A percentile compares a stretch with the other conserved stretches of the same genome.
phyloP scores from a whole-genome alignment of 768 basidiomycete species.

The Scleroderma bovista region DNA sequence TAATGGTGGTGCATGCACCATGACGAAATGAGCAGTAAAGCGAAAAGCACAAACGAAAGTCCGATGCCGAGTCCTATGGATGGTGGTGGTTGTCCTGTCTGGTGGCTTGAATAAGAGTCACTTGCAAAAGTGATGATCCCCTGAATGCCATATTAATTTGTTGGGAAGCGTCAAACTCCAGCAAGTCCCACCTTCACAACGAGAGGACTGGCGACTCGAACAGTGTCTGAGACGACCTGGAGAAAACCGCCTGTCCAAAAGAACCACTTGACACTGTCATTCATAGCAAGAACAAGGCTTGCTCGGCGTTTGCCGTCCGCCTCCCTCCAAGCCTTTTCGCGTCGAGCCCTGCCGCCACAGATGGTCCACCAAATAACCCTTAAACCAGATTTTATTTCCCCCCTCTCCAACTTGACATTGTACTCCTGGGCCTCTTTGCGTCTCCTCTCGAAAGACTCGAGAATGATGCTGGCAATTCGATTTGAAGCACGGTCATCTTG shows the following conservation, averaged over 20 bases:
- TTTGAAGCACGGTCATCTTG: slow-evolving; percentile 56
- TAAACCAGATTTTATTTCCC: slow-evolving; percentile 54
- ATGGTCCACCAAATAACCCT: slow-evolving; percentile 57
- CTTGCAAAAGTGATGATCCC: slow-evolving; percentile 68
- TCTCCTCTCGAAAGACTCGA: slow-evolving; percentile 57
- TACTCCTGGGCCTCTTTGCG: slow-evolving; percentile 55
- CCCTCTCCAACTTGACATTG: slow-evolving; percentile 62
- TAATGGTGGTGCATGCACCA: slow-evolving; percentile 79
- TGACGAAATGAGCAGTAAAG: slow-evolving; percentile 61
- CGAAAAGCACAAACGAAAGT: slow-evolving; percentile 62
- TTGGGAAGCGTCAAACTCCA: not conserved
- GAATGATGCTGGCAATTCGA: slow-evolving; percentile 56
- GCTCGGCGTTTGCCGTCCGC: slow-evolving; percentile 55
- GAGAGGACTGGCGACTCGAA: slow-evolving; percentile 70
- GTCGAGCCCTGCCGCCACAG: slow-evolving; percentile 39
- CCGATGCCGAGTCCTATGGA: slow-evolving; percentile 62
- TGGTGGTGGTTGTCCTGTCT: slow-evolving; percentile 33
- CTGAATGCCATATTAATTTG: slow-evolving; percentile 26
- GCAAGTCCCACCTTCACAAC: slow-evolving; percentile 63
- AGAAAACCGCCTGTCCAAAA: slow-evolving; percentile 68
- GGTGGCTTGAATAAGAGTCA: slow-evolving; percentile 50
- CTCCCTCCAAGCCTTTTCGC: slow-evolving; percentile 62
- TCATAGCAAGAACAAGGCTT: slow-evolving; percentile 64
- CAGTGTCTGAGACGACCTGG: slow-evolving; percentile 60
- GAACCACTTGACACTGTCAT: slow-evolving; percentile 72